Base-by-base conservation (phyloP, 108 stramenopile species). In the Discostella stelligeroides region DNA sequence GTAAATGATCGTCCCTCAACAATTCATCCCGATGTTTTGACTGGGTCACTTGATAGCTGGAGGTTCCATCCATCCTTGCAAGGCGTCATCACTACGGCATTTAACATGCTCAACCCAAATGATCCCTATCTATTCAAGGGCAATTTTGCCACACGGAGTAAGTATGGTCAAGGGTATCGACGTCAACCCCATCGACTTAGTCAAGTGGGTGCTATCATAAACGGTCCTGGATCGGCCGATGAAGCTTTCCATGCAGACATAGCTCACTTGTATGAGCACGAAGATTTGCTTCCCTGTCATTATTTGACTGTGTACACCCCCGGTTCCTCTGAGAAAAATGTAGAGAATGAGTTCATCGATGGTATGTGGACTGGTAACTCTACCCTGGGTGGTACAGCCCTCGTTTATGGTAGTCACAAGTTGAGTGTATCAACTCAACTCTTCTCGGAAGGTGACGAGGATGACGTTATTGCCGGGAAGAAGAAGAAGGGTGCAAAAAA, bases 181-280 rank as follows among this genome's bases (percentile, higher is more conserved):
- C 89, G 68, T 4, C 87, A 85, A 50, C 86, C 89, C 55, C 38
- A 88, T 48, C 85, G 88, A 14, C 63, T 91, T 2, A 87, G 88
- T n/a, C 82, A 75, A 15, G 72, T 92, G 12, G 95, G 95, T 17
- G 84, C 88, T 1, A 92, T 96, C n/a, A 61, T 96, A n/a, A 86
- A 78, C 27, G 72, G 92, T 12, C 91, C 92, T 1, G 91, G 92
- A 18, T 57, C 76, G 30, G 86, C 77, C 20, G 95, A 96, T 59
- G 92, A 96, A 75, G 86, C 91, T 0, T 75, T 94, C 11, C 95
- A 96, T 67, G 92, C 95, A 10, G 95, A 96, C 60, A 88, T 89
- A 21, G 87, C 92, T 0, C 95, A 96, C 66, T 67, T 96, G 40
- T 96, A 87, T 66, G 92, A 92, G 48, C 70, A 82, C 55, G 15